phyloP scores from a whole-genome alignment of 2,329 filamentous ascomycete species.

The Penicillium digitatum region DNA sequence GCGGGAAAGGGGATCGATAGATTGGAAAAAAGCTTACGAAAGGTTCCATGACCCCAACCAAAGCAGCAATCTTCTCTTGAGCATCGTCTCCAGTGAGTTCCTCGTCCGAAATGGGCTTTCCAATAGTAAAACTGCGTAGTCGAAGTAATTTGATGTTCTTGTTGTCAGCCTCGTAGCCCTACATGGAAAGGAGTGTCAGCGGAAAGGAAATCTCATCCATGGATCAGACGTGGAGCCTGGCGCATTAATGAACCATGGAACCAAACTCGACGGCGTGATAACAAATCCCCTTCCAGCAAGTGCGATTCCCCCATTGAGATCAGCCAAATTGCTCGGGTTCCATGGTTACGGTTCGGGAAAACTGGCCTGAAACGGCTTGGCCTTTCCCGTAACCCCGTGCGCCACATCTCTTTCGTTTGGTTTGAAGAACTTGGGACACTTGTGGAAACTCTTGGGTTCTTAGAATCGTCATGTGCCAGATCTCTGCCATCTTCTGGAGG shows the following conservation, averaged over 20 bases:
- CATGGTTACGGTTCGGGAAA: not conserved
- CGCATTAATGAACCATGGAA: conserved; percentile 39
- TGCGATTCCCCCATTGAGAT: not conserved
- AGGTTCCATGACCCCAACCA: conserved; percentile 66
- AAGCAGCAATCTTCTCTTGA: conserved; percentile 60
- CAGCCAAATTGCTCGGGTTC: not conserved
- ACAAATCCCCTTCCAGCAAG: not conserved
- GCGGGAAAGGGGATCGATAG: conserved; percentile 16
- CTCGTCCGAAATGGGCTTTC: conserved; percentile 61
- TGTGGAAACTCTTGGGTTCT: not conserved
- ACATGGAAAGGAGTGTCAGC: conserved; percentile 13
- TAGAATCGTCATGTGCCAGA: not conserved
- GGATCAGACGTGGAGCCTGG: conserved; percentile 20
- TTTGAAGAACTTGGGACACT: not conserved
- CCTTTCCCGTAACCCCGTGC: conserved; percentile 21
- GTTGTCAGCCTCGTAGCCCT: conserved; percentile 74
- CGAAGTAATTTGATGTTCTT: conserved; percentile 75
- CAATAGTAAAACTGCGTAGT: conserved; percentile 72
- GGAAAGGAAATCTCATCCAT: not conserved
- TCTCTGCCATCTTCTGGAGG: not conserved
- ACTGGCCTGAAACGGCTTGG: conserved; percentile 18
- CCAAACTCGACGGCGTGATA: conserved; percentile 31
- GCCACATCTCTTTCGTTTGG: conserved; percentile 17
- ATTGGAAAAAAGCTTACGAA: conserved; percentile 62
- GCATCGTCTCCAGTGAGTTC: conserved; percentile 60